phyloP scores from a whole-genome alignment of 108 stramenopile species.

The Nannochloropsis oceanica region DNA sequence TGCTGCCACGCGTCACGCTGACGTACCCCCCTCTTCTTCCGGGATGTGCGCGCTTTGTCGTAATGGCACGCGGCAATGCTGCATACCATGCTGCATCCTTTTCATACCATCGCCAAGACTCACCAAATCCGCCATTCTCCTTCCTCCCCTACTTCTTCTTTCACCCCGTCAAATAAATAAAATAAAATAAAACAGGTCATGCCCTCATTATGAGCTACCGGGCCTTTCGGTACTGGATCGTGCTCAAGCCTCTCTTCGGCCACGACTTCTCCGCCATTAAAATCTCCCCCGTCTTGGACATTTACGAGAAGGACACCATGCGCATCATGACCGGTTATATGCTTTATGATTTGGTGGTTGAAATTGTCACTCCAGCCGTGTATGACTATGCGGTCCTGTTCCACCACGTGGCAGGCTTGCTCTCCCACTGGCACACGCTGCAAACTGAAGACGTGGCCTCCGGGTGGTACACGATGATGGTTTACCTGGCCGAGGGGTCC shows the following conservation, averaged over 20 bases:
- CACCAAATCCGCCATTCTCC: too few relatives aligned
- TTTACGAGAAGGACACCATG: not conserved
- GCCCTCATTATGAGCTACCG: not conserved
- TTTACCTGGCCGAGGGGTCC: not conserved
- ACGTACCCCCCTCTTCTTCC: too few relatives aligned
- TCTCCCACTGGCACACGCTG: not conserved
- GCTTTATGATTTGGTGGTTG: not conserved
- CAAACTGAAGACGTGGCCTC: not conserved
- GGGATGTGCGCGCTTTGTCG: too few relatives aligned
- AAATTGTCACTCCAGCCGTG: not conserved
- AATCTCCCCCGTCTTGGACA: not conserved
- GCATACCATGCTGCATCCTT: too few relatives aligned
- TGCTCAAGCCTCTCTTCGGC: not conserved
- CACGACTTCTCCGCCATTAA: not conserved
- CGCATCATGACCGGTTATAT: not conserved
- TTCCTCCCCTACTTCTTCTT: too few relatives aligned
- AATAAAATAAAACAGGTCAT: not conserved
- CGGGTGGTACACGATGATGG: not conserved
- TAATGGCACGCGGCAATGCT: too few relatives aligned
- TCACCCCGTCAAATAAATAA: too few relatives aligned
- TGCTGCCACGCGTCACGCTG: too few relatives aligned
- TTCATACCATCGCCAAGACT: too few relatives aligned
- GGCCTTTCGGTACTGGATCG: not conserved
- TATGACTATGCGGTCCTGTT: not conserved
- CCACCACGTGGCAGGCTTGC: not conserved